A percentile compares a stretch with the other conserved stretches of the same genome.
These are phyloP conservation scores for Cytospora mali DNA, from an alignment of 2,329 filamentous ascomycete species.

Conservation along the genomic window DNA sequence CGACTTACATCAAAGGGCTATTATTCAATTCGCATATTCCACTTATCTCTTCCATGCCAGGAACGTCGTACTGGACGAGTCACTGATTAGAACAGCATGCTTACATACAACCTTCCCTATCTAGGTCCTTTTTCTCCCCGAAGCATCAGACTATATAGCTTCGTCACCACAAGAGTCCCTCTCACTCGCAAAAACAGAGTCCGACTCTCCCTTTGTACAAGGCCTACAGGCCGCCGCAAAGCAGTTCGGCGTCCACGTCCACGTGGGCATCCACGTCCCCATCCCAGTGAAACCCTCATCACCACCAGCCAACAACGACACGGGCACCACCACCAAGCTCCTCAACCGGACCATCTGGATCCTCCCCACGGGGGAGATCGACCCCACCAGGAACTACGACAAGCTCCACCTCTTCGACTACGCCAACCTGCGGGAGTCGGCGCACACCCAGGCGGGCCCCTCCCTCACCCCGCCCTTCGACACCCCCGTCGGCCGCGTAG, in stretches of 20 bases:
- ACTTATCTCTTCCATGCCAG: not conserved
- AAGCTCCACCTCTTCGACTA: constrained; percentile 91
- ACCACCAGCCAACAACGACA: constrained; percentile 17
- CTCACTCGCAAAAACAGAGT: constrained; percentile 68
- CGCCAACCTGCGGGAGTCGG: constrained; percentile 45
- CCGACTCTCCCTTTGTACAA: constrained; percentile 71
- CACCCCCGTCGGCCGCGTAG: constrained; percentile 74
- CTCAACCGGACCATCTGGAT: constrained; percentile 60
- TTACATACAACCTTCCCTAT: not conserved
- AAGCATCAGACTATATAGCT: constrained; percentile 88
- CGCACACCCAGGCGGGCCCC: constrained; percentile 51
- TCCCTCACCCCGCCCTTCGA: constrained; percentile 69
- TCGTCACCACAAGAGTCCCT: constrained; percentile 68
- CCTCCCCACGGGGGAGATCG: constrained; percentile 45
- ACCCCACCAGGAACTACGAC: constrained; percentile 63
- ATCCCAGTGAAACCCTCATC: constrained; percentile 42
- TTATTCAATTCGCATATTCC: not conserved
- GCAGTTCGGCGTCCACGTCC: constrained; percentile 67
- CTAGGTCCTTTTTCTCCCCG: constrained; percentile 75
- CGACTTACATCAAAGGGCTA: no score
- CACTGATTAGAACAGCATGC: not conserved
- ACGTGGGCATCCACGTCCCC: constrained; percentile 86
- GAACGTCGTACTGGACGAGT: not conserved
- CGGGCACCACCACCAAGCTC: constrained; percentile 39
- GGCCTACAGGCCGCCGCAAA: constrained; percentile 73